Percentiles rank a stretch among this genome's conserved stretches.
Evolutionary conservation across 1,284 basidiomycete species (phyloP).

Genomic region (Ustilago xerochloae): DNA sequence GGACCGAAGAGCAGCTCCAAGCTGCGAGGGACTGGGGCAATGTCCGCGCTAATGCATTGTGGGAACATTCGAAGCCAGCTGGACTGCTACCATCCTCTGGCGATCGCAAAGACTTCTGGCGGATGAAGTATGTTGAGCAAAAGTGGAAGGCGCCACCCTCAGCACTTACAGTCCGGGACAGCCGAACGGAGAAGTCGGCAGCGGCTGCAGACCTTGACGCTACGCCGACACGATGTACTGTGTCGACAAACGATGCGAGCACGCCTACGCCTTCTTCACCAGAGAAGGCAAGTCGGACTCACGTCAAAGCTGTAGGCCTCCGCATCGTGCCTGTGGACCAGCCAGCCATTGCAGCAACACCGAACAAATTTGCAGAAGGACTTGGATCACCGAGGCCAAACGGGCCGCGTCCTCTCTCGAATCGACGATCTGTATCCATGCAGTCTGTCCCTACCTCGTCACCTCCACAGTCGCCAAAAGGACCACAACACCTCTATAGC

Average conservation of each 20-base stretch:
- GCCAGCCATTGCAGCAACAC: not conserved
- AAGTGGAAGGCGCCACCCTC: constrained; percentile 26
- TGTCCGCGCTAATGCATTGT: constrained; percentile 44
- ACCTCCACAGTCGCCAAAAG: constrained; percentile 17
- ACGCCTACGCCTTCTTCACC: not conserved
- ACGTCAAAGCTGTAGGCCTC: constrained; percentile 8
- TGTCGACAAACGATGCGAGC: not conserved
- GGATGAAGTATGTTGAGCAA: constrained; percentile 45
- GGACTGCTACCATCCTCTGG: constrained; percentile 12
- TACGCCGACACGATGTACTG: constrained; percentile 16
- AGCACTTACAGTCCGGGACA: not conserved
- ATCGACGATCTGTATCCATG: constrained; percentile 31
- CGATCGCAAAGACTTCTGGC: constrained; percentile 47
- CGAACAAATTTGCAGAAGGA: constrained; percentile 1
- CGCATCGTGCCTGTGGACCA: constrained; percentile 6
- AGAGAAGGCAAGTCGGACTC: constrained; percentile 1
- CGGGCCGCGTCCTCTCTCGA: constrained; percentile 28
- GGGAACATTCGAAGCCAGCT: constrained; percentile 44
- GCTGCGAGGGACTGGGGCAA: constrained; percentile 57
- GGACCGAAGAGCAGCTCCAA: constrained; percentile 58
- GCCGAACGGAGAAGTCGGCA: not conserved
- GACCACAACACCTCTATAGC: not conserved
- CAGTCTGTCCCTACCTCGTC: constrained; percentile 8
- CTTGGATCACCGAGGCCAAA: constrained; percentile 21
- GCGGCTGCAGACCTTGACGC: constrained; percentile 13